Evolutionary conservation across 345 rosid genomes (phyloP).

Genomic region (Moringa oleifera): DNA sequence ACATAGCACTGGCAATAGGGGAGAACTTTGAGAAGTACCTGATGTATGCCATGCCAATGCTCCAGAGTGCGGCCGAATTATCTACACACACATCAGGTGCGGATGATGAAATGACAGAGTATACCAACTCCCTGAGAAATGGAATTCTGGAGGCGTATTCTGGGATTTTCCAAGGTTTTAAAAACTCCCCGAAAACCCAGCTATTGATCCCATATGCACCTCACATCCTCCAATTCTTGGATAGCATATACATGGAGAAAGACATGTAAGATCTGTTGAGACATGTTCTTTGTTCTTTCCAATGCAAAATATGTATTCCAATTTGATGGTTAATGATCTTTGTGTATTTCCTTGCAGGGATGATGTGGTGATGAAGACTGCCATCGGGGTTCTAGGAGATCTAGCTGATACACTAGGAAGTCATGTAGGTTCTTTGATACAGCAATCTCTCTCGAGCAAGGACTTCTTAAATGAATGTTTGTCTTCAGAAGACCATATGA

Average conservation of each 20-base stretch:
- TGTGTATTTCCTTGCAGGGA: slow-evolving; percentile 35
- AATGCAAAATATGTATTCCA: background rate
- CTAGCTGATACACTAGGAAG: slow-evolving; percentile 77
- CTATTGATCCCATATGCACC: slow-evolving; percentile 66
- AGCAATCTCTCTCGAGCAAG: slow-evolving; percentile 61
- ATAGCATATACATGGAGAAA: slow-evolving; percentile 71
- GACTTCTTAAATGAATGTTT: slow-evolving; percentile 72
- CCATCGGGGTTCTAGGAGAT: slow-evolving; percentile 76
- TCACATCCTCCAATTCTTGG: slow-evolving; percentile 68
- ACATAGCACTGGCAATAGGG: slow-evolving; percentile 69
- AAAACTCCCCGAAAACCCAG: slow-evolving; percentile 66
- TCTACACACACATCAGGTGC: slow-evolving; percentile 55
- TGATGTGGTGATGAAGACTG: slow-evolving; percentile 74
- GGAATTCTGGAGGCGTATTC: slow-evolving; percentile 78
- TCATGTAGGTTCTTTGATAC: slow-evolving; percentile 67
- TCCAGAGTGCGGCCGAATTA: slow-evolving; percentile 68
- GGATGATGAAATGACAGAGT: slow-evolving; percentile 71
- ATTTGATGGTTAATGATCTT: background rate
- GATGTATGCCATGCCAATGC: slow-evolving; percentile 72
- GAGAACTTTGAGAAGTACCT: slow-evolving; percentile 68
- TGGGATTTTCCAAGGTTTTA: slow-evolving; percentile 76
- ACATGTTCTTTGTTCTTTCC: background rate
- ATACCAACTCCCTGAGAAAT: slow-evolving; percentile 63
- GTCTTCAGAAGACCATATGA: slow-evolving; percentile 62
- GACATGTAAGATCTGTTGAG: slow-evolving; percentile 49